Conservation (phyloP, 1,284 basidiomycete species). For the Irpex rosettiformis region DNA sequence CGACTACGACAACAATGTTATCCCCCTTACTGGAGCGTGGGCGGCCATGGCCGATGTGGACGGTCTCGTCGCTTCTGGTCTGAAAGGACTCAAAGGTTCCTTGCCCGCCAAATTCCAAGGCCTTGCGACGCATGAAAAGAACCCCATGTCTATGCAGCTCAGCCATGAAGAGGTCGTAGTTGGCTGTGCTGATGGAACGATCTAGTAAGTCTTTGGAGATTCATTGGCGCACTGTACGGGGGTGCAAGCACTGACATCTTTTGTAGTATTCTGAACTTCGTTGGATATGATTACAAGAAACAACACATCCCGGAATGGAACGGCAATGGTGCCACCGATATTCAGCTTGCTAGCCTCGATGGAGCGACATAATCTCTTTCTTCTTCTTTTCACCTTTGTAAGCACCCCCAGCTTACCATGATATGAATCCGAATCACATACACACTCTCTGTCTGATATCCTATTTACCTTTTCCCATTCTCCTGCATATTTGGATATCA, state of each 20-base stretch:
- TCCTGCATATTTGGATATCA: neutral
- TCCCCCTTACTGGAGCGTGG: constrained; percentile 67
- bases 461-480: neutral
- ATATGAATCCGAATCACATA: neutral
- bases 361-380: neutral
- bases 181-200: constrained; percentile 84
- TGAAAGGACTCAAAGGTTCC: constrained; percentile 56
- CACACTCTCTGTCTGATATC: neutral
- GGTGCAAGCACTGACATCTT: constrained; percentile 14
- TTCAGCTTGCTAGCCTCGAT: neutral
- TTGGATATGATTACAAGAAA: constrained; percentile 58
- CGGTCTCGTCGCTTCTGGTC: constrained; percentile 28
- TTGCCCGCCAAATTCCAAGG: constrained; percentile 67
- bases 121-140: constrained; percentile 78
- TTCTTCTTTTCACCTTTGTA: neutral
- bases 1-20: constrained; percentile 60
- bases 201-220: constrained; percentile 57
- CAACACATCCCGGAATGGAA: constrained; percentile 7
- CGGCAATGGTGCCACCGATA: neutral
- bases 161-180: constrained; percentile 85
- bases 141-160: constrained; percentile 85
- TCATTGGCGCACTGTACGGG: too few species aligned
- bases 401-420: too few species aligned
- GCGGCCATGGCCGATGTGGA: constrained; percentile 47
- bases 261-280: constrained; percentile 69